Evolutionary conservation across 495 filamentous ascomycete species (phyloP), one percentile per base, ranked within the genome.

Genomic region (Sporormia fimetaria): DNA sequence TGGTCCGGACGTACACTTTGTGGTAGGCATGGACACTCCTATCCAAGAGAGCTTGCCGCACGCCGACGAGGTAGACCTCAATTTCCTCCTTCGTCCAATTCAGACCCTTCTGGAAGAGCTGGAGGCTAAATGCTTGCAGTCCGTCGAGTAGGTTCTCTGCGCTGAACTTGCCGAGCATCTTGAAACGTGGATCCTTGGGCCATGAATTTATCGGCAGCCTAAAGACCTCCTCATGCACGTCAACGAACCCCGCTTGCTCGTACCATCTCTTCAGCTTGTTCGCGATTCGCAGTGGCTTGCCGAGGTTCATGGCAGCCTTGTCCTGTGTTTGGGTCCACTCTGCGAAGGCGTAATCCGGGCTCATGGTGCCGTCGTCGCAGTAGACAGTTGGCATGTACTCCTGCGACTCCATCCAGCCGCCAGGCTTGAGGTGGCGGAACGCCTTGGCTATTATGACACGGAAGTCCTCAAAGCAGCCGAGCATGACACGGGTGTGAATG

Each of bases 31-130:
- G 66, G 9, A 61, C 58, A 21, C 38, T 52, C 21, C 52, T 49
- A 36, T 67, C 58, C 21, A 25, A 51, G 26, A 72, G 24, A n/a
- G 58, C 62, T 30, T 49, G 60, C 20, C 61, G 51, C 10, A 72
- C 55, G 33, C 60, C 50, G 2, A 57, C 57, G 21, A 68, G 30
- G 10, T 63, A 63, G 17, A 61, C 62, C 40, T 67, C 61, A 21
- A 70, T 61, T 36, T 70, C 63, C 12, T 59, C 54, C 38, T 58
- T 59, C 7, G 55, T 47, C 69, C 67, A 73, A 2, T 57, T 60
- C 17, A 70, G 49, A 1, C 55, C 57, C 28, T 60, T 51, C 15
- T 59, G 61, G 34, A 64, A 63, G n/a, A 59, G 37, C 23, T 57
- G 65, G 31, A 66, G 20, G 14, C 55, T 62, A 21, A 63, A 65